Evolutionary conservation across 371 early-diverging fungal species (phyloP).

Genomic region (Mortierella polycephala): DNA sequence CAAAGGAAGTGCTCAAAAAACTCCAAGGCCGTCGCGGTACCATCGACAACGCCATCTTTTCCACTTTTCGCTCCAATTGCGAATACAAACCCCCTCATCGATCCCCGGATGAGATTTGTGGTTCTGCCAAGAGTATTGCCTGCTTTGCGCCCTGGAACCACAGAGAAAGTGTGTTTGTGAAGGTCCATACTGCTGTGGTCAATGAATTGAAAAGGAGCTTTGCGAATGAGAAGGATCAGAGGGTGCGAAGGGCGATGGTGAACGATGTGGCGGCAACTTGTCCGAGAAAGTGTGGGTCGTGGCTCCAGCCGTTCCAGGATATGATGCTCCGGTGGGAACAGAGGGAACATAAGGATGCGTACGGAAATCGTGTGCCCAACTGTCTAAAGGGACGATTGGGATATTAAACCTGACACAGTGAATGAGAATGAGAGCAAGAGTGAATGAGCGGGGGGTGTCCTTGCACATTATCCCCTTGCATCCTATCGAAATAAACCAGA

Average conservation of each 20-base stretch:
- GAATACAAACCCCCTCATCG: constrained; percentile 20
- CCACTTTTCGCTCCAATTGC: constrained; percentile 19
- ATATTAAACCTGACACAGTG: constrained; percentile 1
- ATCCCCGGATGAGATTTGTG: constrained; percentile 26
- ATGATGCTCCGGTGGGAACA: constrained; percentile 36
- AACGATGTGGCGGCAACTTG: constrained; percentile 9
- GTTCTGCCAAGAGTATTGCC: constrained; percentile 28
- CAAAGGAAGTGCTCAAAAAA: not conserved
- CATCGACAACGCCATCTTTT: constrained; percentile 26
- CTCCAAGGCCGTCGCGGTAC: constrained; percentile 10
- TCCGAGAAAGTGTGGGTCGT: constrained; percentile 13
- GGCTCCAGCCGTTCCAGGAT: constrained; percentile 18
- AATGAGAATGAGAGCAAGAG: not conserved
- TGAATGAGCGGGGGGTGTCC: too few relatives aligned
- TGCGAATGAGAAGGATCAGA: constrained; percentile 1
- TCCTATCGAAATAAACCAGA: too few relatives aligned
- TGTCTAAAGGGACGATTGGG: constrained; percentile 15
- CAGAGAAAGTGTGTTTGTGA: constrained; percentile 9
- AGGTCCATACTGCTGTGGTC: constrained; percentile 16
- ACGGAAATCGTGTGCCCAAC: constrained; percentile 20
- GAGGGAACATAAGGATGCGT: constrained; percentile 15
- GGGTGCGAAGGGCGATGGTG: constrained; percentile 12
- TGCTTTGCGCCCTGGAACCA: constrained; percentile 31
- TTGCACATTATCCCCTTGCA: too few relatives aligned
- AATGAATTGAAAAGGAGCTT: not conserved